These are phyloP conservation scores for Gelatoporia subvermispora DNA, from an alignment of 768 basidiomycete species.

Conservation along the genomic window DNA sequence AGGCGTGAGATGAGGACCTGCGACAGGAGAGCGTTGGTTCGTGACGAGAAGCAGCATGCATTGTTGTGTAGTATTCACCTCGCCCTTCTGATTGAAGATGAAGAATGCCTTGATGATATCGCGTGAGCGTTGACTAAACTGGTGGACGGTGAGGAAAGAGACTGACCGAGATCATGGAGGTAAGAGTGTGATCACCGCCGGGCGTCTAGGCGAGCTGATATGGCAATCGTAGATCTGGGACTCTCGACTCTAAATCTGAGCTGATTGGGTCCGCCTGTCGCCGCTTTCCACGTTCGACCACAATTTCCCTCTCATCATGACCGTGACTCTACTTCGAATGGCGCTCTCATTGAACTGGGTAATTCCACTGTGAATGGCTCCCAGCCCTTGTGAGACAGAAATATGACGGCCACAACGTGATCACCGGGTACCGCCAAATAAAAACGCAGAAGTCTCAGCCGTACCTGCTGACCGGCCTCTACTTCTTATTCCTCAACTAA, in stretches of 20 bases:
- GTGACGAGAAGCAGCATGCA: not conserved
- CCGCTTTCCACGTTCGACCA: no score
- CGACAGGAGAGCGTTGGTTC: constrained; percentile 3
- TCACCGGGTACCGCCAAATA: no score
- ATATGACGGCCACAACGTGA: no score
- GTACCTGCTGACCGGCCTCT: not conserved
- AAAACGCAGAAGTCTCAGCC: no score
- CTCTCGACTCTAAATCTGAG: no score
- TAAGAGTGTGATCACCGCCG: not conserved
- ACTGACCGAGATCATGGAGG: constrained; percentile 45
- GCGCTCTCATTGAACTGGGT: no score
- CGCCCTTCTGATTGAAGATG: constrained; percentile 99
- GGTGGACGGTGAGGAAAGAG: not conserved
- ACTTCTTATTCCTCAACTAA: not conserved
- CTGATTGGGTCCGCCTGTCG: no score
- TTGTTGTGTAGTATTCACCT: constrained; percentile 48
- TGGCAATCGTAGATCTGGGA: no score
- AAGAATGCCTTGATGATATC: constrained; percentile 76
- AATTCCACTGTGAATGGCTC: no score
- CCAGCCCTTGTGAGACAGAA: no score
- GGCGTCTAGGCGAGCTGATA: not conserved
- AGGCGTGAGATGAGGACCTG: constrained; percentile 94
- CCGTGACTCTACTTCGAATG: no score
- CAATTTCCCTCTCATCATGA: no score
- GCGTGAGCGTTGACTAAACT: not conserved